Base-by-base conservation (phyloP, 163 green algal species). In the Prototheca wickerhamii region DNA sequence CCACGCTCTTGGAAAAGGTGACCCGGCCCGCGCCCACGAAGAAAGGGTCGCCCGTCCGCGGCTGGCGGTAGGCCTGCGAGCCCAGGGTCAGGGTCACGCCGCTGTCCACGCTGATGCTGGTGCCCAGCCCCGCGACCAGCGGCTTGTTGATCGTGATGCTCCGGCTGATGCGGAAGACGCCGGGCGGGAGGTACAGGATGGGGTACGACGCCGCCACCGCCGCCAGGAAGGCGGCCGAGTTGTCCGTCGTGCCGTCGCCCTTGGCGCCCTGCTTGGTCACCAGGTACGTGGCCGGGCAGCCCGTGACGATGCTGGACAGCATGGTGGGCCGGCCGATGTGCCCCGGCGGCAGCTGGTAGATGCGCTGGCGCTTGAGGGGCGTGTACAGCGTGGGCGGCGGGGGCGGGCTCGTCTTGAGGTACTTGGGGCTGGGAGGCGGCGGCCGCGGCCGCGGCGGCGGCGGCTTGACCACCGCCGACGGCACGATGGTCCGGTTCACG, bases 71-170 rank as follows among this genome's bases (percentile, higher is more conserved):
- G 1, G 42, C 29, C 43, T 52, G 64, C 21, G n/a, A 18, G 21
- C 3, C 7, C 43, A 70, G 10, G 12, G 64, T 70, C 35, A 65
- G 40, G 21, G 30, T 58, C 30, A 65, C 44, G 20, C 28, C 23
- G 15, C 43, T 15, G 4, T 58, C 46, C 5, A 46, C n/a, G 25
- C 18, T 25, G 43, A 42, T 51, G 32, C 23, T 15, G 6, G 34
- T 51, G 33, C 34, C 30, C 6, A 12, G 4, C 30, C 42, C 60
- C 23, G 60, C 42, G 23, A 65, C 7, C n/a, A 65, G 43, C 21
- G 60, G 44, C 29, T 49, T 44, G 44, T 26, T 50, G 23, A 65
- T 26, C n/a, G 60, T 65, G 43, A 65, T 43, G 44, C 44, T 58
- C 26, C 17, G 15, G 12, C n/a, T 15, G 12, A 65, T 4, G 25